phyloP scores from a whole-genome alignment of 371 early-diverging fungal genomes.

The Parasitella parasitica region DNA sequence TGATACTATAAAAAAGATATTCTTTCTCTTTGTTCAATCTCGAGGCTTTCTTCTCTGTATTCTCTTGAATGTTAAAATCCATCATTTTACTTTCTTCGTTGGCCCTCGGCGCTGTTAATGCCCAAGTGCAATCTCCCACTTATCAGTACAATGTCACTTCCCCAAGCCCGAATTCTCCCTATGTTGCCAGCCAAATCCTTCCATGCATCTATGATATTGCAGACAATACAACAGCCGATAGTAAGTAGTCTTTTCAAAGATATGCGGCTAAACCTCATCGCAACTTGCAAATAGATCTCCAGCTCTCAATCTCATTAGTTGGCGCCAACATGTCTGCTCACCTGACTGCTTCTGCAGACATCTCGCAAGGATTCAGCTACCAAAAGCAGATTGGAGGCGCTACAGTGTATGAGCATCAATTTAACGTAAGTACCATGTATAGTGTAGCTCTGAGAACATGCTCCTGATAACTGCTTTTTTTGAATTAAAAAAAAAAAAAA shows the following conservation, averaged over 20 bases:
- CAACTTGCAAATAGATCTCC: constrained; percentile 23
- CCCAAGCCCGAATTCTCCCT: constrained; percentile 31
- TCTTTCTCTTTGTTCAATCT: background rate
- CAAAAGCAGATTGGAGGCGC: constrained; percentile 23
- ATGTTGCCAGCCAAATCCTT: constrained; percentile 39
- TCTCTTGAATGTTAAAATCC: background rate
- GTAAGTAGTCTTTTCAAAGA: constrained; percentile 23
- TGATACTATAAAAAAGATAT: background rate
- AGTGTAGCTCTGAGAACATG: too few relatives aligned
- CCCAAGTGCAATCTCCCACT: constrained; percentile 23
- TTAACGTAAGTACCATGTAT: constrained; percentile 21
- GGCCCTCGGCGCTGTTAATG: constrained; percentile 1
- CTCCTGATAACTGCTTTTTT: background rate
- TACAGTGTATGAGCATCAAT: constrained; percentile 37
- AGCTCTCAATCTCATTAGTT: constrained; percentile 27
- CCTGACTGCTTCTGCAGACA: constrained; percentile 23
- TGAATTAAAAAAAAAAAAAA: too few relatives aligned
- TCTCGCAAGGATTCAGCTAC: constrained; percentile 35
- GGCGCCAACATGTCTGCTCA: constrained; percentile 14
- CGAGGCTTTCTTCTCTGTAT: background rate
- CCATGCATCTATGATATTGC: constrained; percentile 39
- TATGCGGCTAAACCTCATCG: too few relatives aligned
- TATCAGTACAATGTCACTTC: constrained; percentile 31
- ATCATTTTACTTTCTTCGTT: constrained; percentile 14
- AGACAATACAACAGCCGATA: constrained; percentile 21